A percentile compares a stretch with the other conserved stretches of the same genome.
Evolutionary conservation across 116 monocot species (phyloP).

Genomic region (Iris pallida): DNA sequence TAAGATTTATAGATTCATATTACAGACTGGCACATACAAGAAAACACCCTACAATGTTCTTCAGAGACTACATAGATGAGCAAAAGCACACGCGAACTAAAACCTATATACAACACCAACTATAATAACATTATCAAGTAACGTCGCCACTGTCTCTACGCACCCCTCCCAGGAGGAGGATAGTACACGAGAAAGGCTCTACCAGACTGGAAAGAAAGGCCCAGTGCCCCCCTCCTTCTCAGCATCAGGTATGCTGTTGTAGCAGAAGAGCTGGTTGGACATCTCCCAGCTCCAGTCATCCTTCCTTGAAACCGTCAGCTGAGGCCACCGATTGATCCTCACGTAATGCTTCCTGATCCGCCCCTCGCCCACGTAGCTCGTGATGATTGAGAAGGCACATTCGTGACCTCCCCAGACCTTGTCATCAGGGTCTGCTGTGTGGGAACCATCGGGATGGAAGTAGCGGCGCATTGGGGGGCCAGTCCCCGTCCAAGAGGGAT

Average conservation of each 20-base stretch:
- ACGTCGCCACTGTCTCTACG: too few relatives aligned
- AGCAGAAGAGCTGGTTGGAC: conserved; percentile 41
- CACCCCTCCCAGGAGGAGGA: too few relatives aligned
- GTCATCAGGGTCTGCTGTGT: conserved; percentile 53
- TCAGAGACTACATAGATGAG: too few relatives aligned
- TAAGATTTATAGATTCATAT: too few relatives aligned
- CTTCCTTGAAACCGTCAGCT: conserved; percentile 43
- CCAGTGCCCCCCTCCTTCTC: conserved; percentile 54
- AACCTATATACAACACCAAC: too few relatives aligned
- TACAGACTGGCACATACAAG: too few relatives aligned
- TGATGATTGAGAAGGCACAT: conserved; percentile 48
- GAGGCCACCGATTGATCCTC: conserved; percentile 67
- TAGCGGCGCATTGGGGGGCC: conserved; percentile 61
- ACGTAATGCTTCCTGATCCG: conserved; percentile 59
- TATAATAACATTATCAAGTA: too few relatives aligned
- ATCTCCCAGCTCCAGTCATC: conserved; percentile 78
- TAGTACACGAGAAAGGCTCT: not conserved
- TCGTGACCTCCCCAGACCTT: conserved; percentile 72
- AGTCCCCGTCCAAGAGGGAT: conserved; percentile 50
- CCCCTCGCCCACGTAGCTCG: conserved; percentile 49
- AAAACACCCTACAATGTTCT: too few relatives aligned
- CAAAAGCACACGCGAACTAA: too few relatives aligned
- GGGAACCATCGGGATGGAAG: conserved; percentile 61
- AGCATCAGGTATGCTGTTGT: conserved; percentile 63
- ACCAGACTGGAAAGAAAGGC: conserved; percentile 47